Base-by-base conservation (phyloP, 257 asterid genomes). In the Craterostigma plantagineum region DNA sequence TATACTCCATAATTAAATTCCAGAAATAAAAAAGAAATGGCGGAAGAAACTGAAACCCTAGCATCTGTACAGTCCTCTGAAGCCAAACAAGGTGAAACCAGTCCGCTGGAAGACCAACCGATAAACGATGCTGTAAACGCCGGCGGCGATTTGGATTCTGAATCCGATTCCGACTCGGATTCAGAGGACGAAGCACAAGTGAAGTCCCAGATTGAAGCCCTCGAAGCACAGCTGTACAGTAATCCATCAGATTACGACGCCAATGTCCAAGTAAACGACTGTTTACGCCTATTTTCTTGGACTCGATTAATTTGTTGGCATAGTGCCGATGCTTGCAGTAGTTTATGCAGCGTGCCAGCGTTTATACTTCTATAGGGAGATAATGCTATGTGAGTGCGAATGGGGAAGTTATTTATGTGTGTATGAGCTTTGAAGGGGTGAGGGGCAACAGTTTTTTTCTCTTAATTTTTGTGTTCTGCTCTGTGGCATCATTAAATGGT, bases 241-340 rank as follows among this genome's bases (percentile, higher is more conserved):
- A 76, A 79, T 48, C 79, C 86, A 13, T 68, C 72, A 61, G 61
- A 90, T 63, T 90, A 90, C 65, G 83, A 74, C 35, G 35, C 81
- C 50, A 77, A 79, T 57, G 79, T 74, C 54, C 85, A 90, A 62
- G 98, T 82, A 73, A 46, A 11, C 4, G 14, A 37, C 45, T 23
- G 40, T 36, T 35, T 16, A 11, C 43, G 30, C 48, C 35, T 10
- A 49, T 42, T 12, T n/a, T n/a, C n/a, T n/a, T n/a, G n/a, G n/a
- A n/a, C 35, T 8, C 34, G 47, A 14, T n/a, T 42, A 11, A n/a
- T n/a, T n/a, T 33, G 46, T 50, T 11, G 8, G 39, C 16, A 11
- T 41, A 41, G 14, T 11, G 45, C 45, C 14, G 14, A n/a, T 41
- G 17, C 1, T 9, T 14, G 14, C n/a, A n/a, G n/a, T 41, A 14